Evolutionary conservation across 306 rosid species (phyloP), one percentile per base, ranked within the genome.

Genomic region (Lathyrus aphaca): DNA sequence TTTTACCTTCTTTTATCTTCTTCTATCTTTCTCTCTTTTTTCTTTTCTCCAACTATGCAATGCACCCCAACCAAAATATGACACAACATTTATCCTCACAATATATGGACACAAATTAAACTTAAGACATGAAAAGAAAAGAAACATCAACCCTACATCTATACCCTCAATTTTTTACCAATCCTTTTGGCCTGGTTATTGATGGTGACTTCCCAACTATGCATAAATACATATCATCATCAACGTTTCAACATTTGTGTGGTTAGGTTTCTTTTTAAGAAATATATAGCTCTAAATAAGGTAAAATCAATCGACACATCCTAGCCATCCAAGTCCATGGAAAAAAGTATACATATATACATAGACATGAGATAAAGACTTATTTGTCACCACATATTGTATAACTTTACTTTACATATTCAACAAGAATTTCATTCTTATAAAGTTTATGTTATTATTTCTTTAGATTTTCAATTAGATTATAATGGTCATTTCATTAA

Each of bases 181-280:
- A 69, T 39, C 48, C 48, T 13, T n/a, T 58, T 59, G 12, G 17
- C 27, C 56, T 5, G 14, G 44, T 18, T 71, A 17, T 49, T 82
- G 86, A 82, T 66, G 63, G 75, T 39, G 86, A 82, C 86, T 65
- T 67, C 65, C 64, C 78, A 82, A 78, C 82, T 68, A 82, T 66
- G 84, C 77, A 82, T 59, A 81, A 69, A 44, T 59, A 72, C 68
- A 66, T 27, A 40, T 4, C 54, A 71, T 17, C 73, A 60, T 17
- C 67, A 32, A 38, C 70, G 71, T 79, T 68, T 32, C 27, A 39
- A 2, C 30, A 75, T n/a, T 19, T 71, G 55, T 77, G 75, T 50
- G 82, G 75, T 65, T 74, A 79, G 75, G 77, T 50, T 68, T 73
- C 74, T 77, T 53, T 8, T 8, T 32, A 25, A 13, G 49, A 27